Evolutionary conservation across 192 early-diverging fungal genomes (phyloP), one percentile per base, ranked within the genome.

Genomic region (Linnemannia exigua): DNA sequence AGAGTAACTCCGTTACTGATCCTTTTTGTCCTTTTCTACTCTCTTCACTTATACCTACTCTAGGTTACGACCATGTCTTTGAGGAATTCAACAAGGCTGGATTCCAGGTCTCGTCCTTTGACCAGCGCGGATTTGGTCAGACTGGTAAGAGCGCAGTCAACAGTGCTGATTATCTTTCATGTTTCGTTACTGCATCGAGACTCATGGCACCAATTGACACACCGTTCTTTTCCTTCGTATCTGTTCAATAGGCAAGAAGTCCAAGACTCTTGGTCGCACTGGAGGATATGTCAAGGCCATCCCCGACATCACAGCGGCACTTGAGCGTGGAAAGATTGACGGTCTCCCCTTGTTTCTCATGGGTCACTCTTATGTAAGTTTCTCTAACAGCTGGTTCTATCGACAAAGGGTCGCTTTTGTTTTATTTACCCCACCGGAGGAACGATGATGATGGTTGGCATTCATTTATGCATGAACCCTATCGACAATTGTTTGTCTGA

Each of bases 41-140:
- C n/a, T n/a, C n/a, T n/a, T n/a, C n/a, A n/a, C n/a, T n/a, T n/a
- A n/a, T n/a, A n/a, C n/a, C n/a, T n/a, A n/a, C n/a, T 68, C 6
- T 68, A 86, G 83, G 92, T 47, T 93, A 91, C 71, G 89, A 94
- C 58, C 88, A 93, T 51, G 84, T 95, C 52, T 93, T 93, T 79
- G 72, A 84, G 35, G 77, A 79, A 22, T 94, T 94, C 76, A 88
- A 89, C 52, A 84, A 72, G 58, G 74, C 77, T 35, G 93, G 91
- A 3, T 91, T 96, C 75, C 82, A 92, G 70, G 88, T 91, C 79
- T 87, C 87, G 38, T 90, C 77, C 17, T 92, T 87, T 72, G 94
- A 95, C 80, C 93, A 95, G 81, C 89, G 95, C 68, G 95, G 95
- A 54, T 93, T 90, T 76, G 95, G 95, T 22, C 72, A 91, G 78